Evolutionary conservation across 208 protist species (phyloP).

Genomic region (Acanthamoeba triangularis): DNA sequence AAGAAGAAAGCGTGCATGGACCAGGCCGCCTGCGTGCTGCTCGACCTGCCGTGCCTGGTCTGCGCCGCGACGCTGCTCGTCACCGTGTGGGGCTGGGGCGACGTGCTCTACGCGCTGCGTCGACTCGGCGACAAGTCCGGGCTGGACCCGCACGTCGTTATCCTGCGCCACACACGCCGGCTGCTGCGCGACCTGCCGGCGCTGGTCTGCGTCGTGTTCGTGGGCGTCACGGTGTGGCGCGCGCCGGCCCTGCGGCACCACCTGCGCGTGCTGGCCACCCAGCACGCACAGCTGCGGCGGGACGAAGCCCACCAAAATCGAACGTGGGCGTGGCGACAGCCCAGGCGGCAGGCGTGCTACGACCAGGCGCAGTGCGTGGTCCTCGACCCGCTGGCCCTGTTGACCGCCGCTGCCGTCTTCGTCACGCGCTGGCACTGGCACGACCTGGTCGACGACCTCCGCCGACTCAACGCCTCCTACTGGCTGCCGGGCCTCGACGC

Average conservation of each 20-base stretch:
- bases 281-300: not conserved
- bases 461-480: not conserved
- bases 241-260: not conserved
- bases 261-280: not conserved
- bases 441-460: not conserved
- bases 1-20: not conserved
- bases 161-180: not conserved
- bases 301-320: not conserved
- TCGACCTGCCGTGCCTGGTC: not conserved
- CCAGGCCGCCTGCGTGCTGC: not conserved
- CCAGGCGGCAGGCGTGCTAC: not conserved
- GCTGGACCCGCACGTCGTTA: not conserved
- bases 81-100: not conserved
- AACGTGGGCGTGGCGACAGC: not conserved
- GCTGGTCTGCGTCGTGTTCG: not conserved
- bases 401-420: not conserved
- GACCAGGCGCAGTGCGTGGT: not conserved
- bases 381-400: not conserved
- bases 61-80: not conserved
- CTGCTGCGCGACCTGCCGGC: not conserved
- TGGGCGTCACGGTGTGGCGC: not conserved
- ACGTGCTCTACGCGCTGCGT: not conserved
- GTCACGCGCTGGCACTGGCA: constrained; percentile 27
- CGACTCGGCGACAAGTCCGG: not conserved
- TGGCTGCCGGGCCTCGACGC: not conserved